Evolutionary conservation across 768 basidiomycete species (phyloP).

Genomic region (Jaapia argillacea): DNA sequence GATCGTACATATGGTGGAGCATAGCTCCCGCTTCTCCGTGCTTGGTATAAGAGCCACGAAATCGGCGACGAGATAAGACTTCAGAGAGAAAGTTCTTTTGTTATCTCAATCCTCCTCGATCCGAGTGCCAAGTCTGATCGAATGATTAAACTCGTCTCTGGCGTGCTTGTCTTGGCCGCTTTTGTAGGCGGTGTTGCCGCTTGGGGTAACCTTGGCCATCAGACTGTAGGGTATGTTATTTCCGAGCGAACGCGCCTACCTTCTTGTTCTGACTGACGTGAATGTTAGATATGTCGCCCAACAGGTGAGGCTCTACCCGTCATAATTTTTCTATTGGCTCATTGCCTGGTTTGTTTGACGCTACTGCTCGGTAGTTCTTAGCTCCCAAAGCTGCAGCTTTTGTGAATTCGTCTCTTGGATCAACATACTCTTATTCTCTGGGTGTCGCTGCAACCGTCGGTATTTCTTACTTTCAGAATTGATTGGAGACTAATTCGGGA

Average conservation of each 20-base stretch:
- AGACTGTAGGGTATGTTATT: not conserved
- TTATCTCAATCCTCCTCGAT: too few species aligned
- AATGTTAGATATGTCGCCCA: not conserved
- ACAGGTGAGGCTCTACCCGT: not conserved
- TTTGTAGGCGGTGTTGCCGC: not conserved
- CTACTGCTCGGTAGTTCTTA: conserved; percentile 27
- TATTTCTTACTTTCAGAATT: not conserved
- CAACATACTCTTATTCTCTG: conserved; percentile 33
- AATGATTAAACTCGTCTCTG: too few species aligned
- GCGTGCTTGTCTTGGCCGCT: not conserved
- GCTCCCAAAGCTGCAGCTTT: conserved; percentile 35
- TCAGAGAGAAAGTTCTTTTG: too few species aligned
- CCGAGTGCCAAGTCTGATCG: too few species aligned
- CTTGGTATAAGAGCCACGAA: too few species aligned
- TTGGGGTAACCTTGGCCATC: not conserved
- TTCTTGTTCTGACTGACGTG: not conserved
- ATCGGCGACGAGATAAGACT: too few species aligned
- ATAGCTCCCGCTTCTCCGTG: too few species aligned
- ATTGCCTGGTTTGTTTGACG: not conserved
- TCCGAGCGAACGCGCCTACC: too few species aligned
- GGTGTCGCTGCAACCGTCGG: conserved; percentile 38
- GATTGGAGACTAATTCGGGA: not conserved
- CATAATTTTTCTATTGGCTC: not conserved
- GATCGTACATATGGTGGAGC: too few species aligned
- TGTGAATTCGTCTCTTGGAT: conserved; percentile 33